Evolutionary conservation across 2,329 filamentous ascomycete genomes (phyloP).

Genomic region (Colletotrichum sp.): DNA sequence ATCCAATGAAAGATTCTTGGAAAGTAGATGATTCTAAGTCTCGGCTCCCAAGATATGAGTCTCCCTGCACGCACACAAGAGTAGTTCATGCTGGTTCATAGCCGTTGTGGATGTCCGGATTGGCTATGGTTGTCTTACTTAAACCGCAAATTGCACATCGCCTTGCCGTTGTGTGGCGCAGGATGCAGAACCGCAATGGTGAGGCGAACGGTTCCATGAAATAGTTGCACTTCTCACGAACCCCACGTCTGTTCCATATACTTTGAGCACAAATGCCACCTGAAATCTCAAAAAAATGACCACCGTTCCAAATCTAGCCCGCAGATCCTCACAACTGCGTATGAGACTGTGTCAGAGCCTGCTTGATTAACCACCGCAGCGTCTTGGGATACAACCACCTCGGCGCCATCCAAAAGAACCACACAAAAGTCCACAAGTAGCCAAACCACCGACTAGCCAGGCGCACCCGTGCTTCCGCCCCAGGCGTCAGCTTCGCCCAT

Average conservation of each 20-base stretch:
- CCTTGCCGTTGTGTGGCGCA: background rate
- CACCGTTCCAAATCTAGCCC: background rate
- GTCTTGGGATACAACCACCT: conserved; percentile 1
- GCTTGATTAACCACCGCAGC: background rate
- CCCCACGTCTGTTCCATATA: background rate
- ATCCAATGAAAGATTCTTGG: background rate
- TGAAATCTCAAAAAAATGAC: background rate
- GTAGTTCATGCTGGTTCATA: background rate
- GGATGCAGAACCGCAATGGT: background rate
- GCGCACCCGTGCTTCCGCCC: background rate
- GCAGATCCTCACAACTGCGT: background rate
- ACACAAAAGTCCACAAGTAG: background rate
- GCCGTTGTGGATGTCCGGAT: fast-evolving
- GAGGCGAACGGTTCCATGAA: background rate
- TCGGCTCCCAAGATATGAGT: background rate
- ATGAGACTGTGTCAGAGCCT: background rate
- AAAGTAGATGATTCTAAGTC: background rate
- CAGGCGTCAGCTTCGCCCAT: background rate
- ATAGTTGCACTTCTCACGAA: background rate
- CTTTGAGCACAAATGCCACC: background rate
- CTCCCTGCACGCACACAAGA: fast-evolving
- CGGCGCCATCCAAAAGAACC: background rate
- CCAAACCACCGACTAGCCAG: background rate
- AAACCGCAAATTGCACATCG: background rate
- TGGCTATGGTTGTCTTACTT: background rate